Evolutionary conservation across 176 grass and related monocot genomes (phyloP), one percentile per base, ranked within the genome.

Genomic region (Calamus simplicifolius): DNA sequence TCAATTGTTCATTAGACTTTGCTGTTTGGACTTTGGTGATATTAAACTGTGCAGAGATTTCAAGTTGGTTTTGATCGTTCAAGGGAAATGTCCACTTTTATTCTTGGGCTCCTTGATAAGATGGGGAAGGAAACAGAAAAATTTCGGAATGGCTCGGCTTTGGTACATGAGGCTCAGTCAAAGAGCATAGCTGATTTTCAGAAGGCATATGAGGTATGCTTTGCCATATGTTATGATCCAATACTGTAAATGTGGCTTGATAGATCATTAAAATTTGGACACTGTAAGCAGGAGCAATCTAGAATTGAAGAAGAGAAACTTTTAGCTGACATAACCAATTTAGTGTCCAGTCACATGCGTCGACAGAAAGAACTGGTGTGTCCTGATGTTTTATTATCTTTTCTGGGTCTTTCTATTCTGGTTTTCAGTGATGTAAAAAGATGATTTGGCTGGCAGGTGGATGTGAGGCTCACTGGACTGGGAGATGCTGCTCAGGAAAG

Each of bases 181-280:
- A 88, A 89, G 76, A 85, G 85, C 79, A 71, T 93, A 65, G 69
- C 75, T 70, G 88, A 98, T 76, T 98, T 98, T 63, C 81, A 78
- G 54, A 89, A 73, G 38, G 88, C 54, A 25, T 98, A 98, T 66
- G 74, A 88, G 94, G 94, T 98, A 54, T 80, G 35, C 16, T 18
- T 66, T 61, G 35, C 35, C 8, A 43, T 56, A 43, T 43, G 35
- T 43, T 43, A 13, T 43, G 35, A 43, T 13, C 35, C 10, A 2
- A 10, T 43, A 43, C 35, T 43, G 35, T 10, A 43, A 12, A 43
- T 43, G 8, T 43, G 35, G 35, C 35, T 13, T 13, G 7, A 43
- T 43, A 43, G 35, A 43, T 43, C 59, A 43, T 59, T 76, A 72
- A 77, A 59, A 57, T 5, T 12, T 48, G 13, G 29, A 30, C 29